Evolutionary conservation across 257 asterid genomes (phyloP).

Genomic region (Nicotiana sylvestris): DNA sequence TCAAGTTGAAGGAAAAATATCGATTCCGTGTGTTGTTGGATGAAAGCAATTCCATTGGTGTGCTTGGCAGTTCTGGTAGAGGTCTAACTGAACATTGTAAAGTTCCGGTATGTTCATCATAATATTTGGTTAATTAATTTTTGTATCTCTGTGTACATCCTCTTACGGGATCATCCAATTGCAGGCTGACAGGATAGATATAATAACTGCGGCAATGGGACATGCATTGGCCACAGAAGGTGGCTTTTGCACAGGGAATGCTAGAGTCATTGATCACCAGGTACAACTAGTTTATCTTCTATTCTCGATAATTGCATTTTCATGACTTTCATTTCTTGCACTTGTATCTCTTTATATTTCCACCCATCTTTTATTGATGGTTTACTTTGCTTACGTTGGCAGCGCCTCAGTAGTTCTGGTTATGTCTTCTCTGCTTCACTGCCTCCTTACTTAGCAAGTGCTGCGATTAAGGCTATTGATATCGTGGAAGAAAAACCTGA

Average conservation of each 20-base stretch:
- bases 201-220: conserved; percentile 91
- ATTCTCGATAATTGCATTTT: background rate
- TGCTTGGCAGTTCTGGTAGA: conserved; percentile 89
- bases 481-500: conserved; percentile 67
- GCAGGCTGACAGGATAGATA: conserved; percentile 85
- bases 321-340: background rate
- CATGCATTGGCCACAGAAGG: conserved; percentile 97
- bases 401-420: conserved; percentile 93
- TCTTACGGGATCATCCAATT: conserved; percentile 15
- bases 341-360: background rate
- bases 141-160: conserved; percentile 1
- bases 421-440: conserved; percentile 92
- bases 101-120: conserved; percentile 56
- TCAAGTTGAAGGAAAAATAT: conserved; percentile 74
- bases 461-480: conserved; percentile 84
- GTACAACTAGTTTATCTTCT: conserved; percentile 25
- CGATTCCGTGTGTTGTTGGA: conserved; percentile 84
- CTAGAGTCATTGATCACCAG: conserved; percentile 91
- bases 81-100: conserved; percentile 75
- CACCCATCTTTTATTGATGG: background rate
- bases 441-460: conserved; percentile 95
- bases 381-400: conserved; percentile 27
- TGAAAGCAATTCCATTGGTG: conserved; percentile 90
- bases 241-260: conserved; percentile 94
- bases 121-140: conserved; percentile 15